Evolutionary conservation across 1,284 basidiomycete species (phyloP), one percentile per base, ranked within the genome.

Genomic region (Trametes pubescens): DNA sequence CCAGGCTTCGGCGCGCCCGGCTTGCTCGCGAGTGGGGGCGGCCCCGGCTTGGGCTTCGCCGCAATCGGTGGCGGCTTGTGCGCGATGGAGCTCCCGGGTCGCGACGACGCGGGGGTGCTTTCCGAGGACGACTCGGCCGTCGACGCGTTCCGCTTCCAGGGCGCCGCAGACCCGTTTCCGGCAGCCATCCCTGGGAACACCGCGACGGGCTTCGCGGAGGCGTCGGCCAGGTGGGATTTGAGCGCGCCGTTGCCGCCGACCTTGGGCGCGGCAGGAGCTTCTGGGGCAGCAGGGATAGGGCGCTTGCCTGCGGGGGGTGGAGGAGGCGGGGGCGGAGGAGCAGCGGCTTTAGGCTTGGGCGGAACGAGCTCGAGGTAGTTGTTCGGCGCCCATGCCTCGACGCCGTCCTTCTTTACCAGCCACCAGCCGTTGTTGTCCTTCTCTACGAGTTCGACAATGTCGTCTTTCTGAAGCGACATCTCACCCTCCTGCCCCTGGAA

Each of bases 361-460:
- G 88, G 86, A 4, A 91, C 86, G 49, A 91, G 83, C 74, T 96
- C 93, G 29, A 96, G 87, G 74, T 98, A 98, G 77, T 98, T 98
- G 68, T 91, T 91, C 2, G 97, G 97, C 18, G 96, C 93, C 96
- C 96, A 99, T 16, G 95, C 97, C 76, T 99, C 95, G 24, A 81
- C 78, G 0, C 86, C 87, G 61, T 85, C 86, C 79, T 94, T 96
- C 82, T 92, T 94, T 56, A 99, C 91, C 48, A 99, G 84, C 96
- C 97, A 99, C 97, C 97, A 99, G 69, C 92, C 95, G 72, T 96
- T 95, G 65, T 94, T 87, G 69, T 98, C 95, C 80, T 98, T 96
- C 80, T 98, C 91, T 57, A 96, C 83, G 14, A 99, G 83, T 77
- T 99, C 96, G 1, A 99, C 93, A 3, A 94, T 66, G 65, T 99